A percentile compares a stretch with the other conserved stretches of the same genome.
These are phyloP conservation scores for Kregervanrija delftensis DNA, from an alignment of 805 yeast species.

Conservation along the genomic window DNA sequence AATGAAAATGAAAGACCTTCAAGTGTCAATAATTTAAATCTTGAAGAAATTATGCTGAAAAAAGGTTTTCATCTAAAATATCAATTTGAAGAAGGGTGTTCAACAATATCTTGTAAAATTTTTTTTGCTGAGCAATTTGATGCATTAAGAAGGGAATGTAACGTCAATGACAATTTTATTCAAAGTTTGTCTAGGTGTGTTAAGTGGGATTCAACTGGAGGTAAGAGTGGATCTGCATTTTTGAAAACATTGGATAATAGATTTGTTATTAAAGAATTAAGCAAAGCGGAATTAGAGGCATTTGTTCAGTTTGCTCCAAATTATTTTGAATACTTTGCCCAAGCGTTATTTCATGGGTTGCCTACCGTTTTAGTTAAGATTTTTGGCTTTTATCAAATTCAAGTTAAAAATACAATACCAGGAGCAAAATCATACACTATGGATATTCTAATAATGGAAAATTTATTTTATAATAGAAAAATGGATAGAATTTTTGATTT, in stretches of 20 bases:
- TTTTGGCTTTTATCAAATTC: slow-evolving; percentile 92
- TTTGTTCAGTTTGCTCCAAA: slow-evolving; percentile 94
- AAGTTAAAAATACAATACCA: slow-evolving; percentile 69
- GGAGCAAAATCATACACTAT: slow-evolving; percentile 67
- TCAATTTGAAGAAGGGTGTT: slow-evolving; percentile 81
- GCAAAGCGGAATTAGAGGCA: slow-evolving; percentile 84
- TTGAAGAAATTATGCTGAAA: slow-evolving; percentile 70
- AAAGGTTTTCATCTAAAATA: slow-evolving; percentile 87
- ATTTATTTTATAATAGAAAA: slow-evolving; percentile 76
- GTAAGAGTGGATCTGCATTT: slow-evolving; percentile 93
- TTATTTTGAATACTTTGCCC: slow-evolving; percentile 92
- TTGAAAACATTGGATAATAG: slow-evolving; percentile 88
- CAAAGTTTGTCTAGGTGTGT: slow-evolving; percentile 90
- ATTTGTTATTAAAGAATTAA: slow-evolving; percentile 80
- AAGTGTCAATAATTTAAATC: slow-evolving; percentile 8
- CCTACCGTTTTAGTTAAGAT: slow-evolving; percentile 93
- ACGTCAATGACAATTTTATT: slow-evolving; percentile 63
- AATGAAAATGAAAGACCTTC: not conserved
- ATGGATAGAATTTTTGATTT: slow-evolving; percentile 86
- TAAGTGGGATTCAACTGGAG: slow-evolving; percentile 95
- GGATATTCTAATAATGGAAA: slow-evolving; percentile 95
- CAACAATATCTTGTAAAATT: slow-evolving; percentile 83
- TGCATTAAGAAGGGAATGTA: slow-evolving; percentile 83
- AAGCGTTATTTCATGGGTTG: slow-evolving; percentile 87
- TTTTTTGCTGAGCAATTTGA: slow-evolving; percentile 96